phyloP scores from a whole-genome alignment of 1,139 yeast species.

The Nadsonia starkeyi-henricii region DNA sequence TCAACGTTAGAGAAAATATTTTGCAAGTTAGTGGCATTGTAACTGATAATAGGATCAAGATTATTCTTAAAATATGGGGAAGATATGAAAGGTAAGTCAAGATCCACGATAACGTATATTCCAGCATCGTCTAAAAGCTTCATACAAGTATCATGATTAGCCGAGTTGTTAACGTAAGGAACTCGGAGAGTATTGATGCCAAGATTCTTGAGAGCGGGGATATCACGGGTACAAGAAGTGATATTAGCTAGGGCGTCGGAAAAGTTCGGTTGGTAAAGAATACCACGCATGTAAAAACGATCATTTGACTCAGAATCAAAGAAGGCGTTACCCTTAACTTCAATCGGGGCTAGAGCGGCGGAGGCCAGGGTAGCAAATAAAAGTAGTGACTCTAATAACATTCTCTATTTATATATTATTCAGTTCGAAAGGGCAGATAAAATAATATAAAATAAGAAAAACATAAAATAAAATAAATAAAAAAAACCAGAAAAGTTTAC shows the following conservation, averaged over 20 bases:
- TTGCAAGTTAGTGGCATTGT: constrained; percentile 50
- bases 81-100: too few species aligned
- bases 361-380: constrained; percentile 7
- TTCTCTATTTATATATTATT: not conserved
- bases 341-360: constrained; percentile 28
- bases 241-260: constrained; percentile 65
- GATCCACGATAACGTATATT: constrained; percentile 75
- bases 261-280: constrained; percentile 48
- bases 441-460: too few species aligned
- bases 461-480: not conserved
- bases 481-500: not conserved
- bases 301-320: constrained; percentile 36
- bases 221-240: constrained; percentile 66
- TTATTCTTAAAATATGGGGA: constrained; percentile 64
- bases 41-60: constrained; percentile 53
- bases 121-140: constrained; percentile 75
- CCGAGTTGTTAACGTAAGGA: constrained; percentile 63
- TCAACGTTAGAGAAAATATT: constrained; percentile 76
- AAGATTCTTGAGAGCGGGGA: constrained; percentile 57
- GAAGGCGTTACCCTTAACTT: constrained; percentile 66
- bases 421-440: not conserved
- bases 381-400: not conserved
- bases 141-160: constrained; percentile 84
- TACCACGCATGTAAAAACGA: constrained; percentile 33
- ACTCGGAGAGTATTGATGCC: constrained; percentile 50